Percentiles rank a stretch among this genome's conserved stretches.
Evolutionary conservation across 176 grass and related monocot genomes (phyloP).

Genomic region (Puccinellia tenuiflora): DNA sequence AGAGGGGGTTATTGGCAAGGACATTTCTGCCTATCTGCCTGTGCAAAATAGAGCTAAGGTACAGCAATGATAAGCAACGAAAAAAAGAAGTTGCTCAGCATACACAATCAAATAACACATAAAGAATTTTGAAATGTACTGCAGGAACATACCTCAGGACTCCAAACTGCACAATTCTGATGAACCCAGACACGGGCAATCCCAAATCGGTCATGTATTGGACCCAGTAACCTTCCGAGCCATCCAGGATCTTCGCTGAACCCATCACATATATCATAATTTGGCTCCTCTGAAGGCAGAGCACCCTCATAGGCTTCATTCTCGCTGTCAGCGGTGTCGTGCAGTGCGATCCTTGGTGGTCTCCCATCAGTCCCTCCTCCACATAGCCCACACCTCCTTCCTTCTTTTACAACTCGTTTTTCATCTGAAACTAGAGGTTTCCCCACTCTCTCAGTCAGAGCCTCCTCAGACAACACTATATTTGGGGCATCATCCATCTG

Average conservation of each 20-base stretch:
- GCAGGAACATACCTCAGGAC: slow-evolving; percentile 61
- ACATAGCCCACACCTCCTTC: slow-evolving; percentile 80
- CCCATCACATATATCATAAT: slow-evolving; percentile 92
- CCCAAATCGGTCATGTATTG: slow-evolving; percentile 77
- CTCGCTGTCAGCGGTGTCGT: slow-evolving; percentile 76
- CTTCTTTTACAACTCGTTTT: slow-evolving; percentile 52
- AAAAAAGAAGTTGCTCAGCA: background rate
- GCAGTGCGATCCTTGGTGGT: slow-evolving; percentile 69
- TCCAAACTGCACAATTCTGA: slow-evolving; percentile 99
- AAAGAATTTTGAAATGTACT: slow-evolving; percentile 5
- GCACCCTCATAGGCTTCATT: slow-evolving; percentile 85
- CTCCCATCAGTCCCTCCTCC: slow-evolving; percentile 86
- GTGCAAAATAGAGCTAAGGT: slow-evolving; percentile 13
- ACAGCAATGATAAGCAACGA: background rate
- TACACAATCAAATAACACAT: background rate
- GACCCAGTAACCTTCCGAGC: slow-evolving; percentile 86
- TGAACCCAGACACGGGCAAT: slow-evolving; percentile 95
- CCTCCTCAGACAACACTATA: slow-evolving; percentile 28
- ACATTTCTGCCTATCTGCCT: background rate
- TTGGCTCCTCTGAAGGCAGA: slow-evolving; percentile 82
- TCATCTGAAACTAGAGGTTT: slow-evolving; percentile 31
- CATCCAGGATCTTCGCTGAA: slow-evolving; percentile 91
- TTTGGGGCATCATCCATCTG: slow-evolving; percentile 23
- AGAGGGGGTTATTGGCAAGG: background rate
- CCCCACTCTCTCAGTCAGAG: slow-evolving; percentile 27